Base-by-base conservation (phyloP, 2,329 filamentous ascomycete species). In the Sphaerulina vaccinii region DNA sequence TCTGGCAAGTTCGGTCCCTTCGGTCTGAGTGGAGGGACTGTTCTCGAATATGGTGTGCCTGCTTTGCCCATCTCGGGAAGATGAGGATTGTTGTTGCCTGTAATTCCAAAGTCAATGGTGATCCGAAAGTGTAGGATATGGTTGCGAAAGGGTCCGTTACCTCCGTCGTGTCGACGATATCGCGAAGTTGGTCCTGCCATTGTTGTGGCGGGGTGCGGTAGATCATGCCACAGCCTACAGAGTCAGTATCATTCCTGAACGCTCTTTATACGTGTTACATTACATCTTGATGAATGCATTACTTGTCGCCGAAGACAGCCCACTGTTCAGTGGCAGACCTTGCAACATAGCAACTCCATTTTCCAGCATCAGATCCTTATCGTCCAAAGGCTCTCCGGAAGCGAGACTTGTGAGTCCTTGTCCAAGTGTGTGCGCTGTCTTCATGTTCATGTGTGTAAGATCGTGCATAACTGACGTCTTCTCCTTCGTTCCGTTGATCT, bases 321-420 rank as follows among this genome's bases (percentile, higher is more conserved):
- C 48, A 18, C 48, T 50, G 32, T 79, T 76, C 11, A 66, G 56
- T 7, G 77, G 77, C n/a, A 79, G 64, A 1, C 68, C 65, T 55
- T 79, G 77, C 16, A 80, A 70, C 74, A 80, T 78, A 10, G 73
- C 64, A 1, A 81, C 76, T 15, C 75, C 77, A 65, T 79, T 66
- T 57, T 81, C 78, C 16, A 79, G 70, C 49, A 77, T 51, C 4
- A 73, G 62, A 24, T 76, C 66, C 58, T 76, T 77, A 60, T 77
- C 75, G 55, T 77, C 67, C 51, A 77, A 51, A 5, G 75, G 74
- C 38, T 74, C 69, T n/a, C 75, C 74, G 15, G 71, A 69, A 2
- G 72, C 73, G 33, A 77, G 60, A 2, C 70, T 71, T 3, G 69
- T 70, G 35, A 76, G 63, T 29, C 71, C 74, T 49, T 71, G 63